These are phyloP conservation scores for Sequoia sempervirens DNA, from an alignment of 75 land plant genomes.

Conservation along the genomic window DNA sequence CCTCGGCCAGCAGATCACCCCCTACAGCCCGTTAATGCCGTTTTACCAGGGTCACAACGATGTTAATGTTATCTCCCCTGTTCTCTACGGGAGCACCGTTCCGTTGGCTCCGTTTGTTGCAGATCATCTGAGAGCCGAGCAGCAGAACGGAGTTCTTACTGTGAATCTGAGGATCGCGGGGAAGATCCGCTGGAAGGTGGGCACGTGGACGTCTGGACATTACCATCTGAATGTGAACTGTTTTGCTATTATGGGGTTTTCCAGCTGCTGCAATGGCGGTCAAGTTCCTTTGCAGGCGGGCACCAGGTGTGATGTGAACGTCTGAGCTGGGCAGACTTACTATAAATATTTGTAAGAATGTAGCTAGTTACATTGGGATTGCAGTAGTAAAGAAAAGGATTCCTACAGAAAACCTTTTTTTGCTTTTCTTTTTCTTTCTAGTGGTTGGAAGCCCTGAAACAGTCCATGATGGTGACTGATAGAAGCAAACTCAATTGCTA, in stretches of 20 bases:
- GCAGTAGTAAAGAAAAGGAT: background rate
- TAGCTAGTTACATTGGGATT: background rate
- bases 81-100: slow-evolving; percentile 26
- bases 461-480: too few relatives aligned
- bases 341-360: background rate
- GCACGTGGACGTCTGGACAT: slow-evolving; percentile 11
- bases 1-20: slow-evolving; percentile 43
- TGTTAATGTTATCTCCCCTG: slow-evolving; percentile 35
- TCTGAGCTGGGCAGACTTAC: background rate
- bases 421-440: background rate
- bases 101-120: slow-evolving; percentile 36
- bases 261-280: background rate
- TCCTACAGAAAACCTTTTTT: background rate
- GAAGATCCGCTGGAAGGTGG: slow-evolving; percentile 38
- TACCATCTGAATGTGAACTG: slow-evolving; percentile 38
- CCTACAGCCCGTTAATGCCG: slow-evolving; percentile 15
- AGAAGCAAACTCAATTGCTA: too few relatives aligned
- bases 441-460: background rate
- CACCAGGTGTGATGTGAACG: slow-evolving; percentile 6
- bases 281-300: background rate
- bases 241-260: slow-evolving; percentile 19
- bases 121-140: slow-evolving; percentile 28
- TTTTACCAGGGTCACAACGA: slow-evolving; percentile 43
- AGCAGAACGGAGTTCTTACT: slow-evolving; percentile 29
- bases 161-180: slow-evolving; percentile 37